phyloP scores from a whole-genome alignment of 2,329 filamentous ascomycete genomes.

The Didymellaceae sp. region DNA sequence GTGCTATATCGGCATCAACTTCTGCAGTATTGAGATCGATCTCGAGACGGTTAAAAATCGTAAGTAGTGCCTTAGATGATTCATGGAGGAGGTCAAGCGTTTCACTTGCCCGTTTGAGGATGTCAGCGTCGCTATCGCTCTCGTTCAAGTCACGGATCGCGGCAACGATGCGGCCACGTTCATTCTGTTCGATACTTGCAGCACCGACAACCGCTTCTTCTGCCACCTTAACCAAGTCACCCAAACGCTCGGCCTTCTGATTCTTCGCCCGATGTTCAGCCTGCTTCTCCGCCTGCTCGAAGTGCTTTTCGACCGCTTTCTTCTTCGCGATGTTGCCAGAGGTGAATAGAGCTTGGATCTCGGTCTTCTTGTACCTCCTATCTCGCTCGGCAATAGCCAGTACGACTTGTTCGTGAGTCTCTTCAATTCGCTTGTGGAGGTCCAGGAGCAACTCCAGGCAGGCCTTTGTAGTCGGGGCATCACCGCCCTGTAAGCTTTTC shows the following conservation, averaged over 20 bases:
- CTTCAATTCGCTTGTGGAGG: slow-evolving; percentile 57
- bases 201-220: slow-evolving; percentile 59
- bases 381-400: slow-evolving; percentile 61
- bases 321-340: slow-evolving; percentile 59
- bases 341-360: slow-evolving; percentile 59
- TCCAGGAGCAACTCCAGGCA: slow-evolving; percentile 47
- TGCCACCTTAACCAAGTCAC: slow-evolving; percentile 58
- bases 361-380: slow-evolving; percentile 61
- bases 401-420: slow-evolving; percentile 57
- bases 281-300: slow-evolving; percentile 59
- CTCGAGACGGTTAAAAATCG: slow-evolving; percentile 56
- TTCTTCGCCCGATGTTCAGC: slow-evolving; percentile 57
- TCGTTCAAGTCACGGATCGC: slow-evolving; percentile 51
- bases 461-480: slow-evolving; percentile 27
- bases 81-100: slow-evolving; percentile 46
- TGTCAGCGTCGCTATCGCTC: slow-evolving; percentile 28
- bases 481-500: slow-evolving; percentile 24
- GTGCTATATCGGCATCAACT: slow-evolving; percentile 61
- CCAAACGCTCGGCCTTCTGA: slow-evolving; percentile 58
- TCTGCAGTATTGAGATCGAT: slow-evolving; percentile 59
- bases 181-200: slow-evolving; percentile 59
- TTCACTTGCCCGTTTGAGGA: slow-evolving; percentile 35
- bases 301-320: slow-evolving; percentile 53
- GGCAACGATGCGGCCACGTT: slow-evolving; percentile 56
- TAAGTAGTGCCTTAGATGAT: slow-evolving; percentile 50